Evolutionary conservation across 495 filamentous ascomycete genomes (phyloP), one percentile per base, ranked within the genome.

Genomic region (Penicillium subrubescens): DNA sequence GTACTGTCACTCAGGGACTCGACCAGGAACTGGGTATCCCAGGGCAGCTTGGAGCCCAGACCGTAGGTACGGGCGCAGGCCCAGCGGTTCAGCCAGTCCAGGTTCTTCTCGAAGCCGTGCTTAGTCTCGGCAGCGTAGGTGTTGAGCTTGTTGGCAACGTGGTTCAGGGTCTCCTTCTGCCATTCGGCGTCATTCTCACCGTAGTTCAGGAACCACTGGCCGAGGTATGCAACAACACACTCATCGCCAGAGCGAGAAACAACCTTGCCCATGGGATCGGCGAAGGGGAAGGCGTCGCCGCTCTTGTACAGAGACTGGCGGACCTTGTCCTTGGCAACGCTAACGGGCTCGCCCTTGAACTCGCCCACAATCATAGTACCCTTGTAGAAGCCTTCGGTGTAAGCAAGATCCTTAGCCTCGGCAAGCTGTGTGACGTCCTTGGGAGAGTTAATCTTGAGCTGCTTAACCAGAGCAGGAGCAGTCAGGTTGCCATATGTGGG

Each of bases 121-220:
- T 91, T 92, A 25, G 91, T 89, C 71, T 97, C 94, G 12, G 84
- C 76, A 15, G 85, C 82, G 75, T 88, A 97, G 33, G 91, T 89
- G 72, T 97, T 92, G 59, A 97, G 77, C 44, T 85, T 88, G 74
- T 89, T 88, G 54, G 86, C 83, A 54, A 98, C 88, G 66, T 92
- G 85, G 60, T 88, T 83, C 56, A 93, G 80, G n/a, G 91, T 90
- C 23, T 82, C 78, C 59, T 90, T 72, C 71, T 89, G 86, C 93
- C 93, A 97, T 55, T 86, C 81, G n/a, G 77, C 78, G 65, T 90
- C 88, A 55, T 91, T 88, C 82, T 93, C 92, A 60, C 92, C 95
- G 67, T 99, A 99, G 78, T 97, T 94, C 66, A 98, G 78, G 77
- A 94, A 99, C 92, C 94, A 99, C 75, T 99, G 95, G 66, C 96